Conservation (phyloP, 78 protist species). For the Mastigamoeba balamuthi region DNA sequence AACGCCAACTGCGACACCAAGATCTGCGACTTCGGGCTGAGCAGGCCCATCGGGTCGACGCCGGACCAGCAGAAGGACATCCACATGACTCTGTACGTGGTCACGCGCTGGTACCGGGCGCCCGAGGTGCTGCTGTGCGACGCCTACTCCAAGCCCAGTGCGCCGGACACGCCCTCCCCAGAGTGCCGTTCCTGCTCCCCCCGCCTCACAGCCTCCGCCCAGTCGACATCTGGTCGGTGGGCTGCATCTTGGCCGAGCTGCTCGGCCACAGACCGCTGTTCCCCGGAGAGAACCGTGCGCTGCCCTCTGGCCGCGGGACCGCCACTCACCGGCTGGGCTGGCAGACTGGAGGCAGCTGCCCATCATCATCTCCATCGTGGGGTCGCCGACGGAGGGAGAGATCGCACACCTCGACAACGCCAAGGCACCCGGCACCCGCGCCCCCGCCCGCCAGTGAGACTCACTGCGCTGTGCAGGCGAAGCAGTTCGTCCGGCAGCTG, state of each 20-base stretch:
- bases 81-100: conserved; percentile 77
- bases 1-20: conserved; percentile 89
- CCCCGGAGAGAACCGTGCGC: conserved; percentile 44
- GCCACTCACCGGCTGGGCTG: not conserved
- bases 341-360: not conserved
- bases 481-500: conserved; percentile 11
- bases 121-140: conserved; percentile 84
- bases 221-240: conserved; percentile 72
- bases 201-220: no score
- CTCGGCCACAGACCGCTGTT: conserved; percentile 49
- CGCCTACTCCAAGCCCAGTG: conserved; percentile 57
- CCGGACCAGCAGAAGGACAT: conserved; percentile 18
- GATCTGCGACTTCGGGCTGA: conserved; percentile 66
- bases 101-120: conserved; percentile 94
- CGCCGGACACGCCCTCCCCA: not conserved
- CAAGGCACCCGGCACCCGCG: not conserved
- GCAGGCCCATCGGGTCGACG: conserved; percentile 40
- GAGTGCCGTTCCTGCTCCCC: not conserved
- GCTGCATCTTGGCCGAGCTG: conserved; percentile 75
- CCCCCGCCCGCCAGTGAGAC: not conserved
- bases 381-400: not conserved
- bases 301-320: no score
- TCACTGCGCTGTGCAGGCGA: conserved; percentile 17
- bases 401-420: not conserved
- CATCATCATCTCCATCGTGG: not conserved